Base-by-base conservation (phyloP, 2,329 filamentous ascomycete genomes). In the Ascomycota sp. region DNA sequence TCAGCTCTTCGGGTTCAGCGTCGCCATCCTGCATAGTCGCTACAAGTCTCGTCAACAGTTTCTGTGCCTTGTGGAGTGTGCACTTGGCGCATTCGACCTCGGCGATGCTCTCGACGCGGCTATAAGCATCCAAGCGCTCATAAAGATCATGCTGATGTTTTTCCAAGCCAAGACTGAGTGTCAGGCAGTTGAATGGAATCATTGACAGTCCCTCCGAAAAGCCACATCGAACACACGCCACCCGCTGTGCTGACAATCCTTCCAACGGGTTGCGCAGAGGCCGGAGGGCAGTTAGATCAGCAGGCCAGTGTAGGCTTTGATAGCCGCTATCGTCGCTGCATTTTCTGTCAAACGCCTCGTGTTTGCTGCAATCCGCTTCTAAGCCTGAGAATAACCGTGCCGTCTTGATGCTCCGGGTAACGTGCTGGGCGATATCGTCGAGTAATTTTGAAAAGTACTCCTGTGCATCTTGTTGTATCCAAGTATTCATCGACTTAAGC, bases 401-500 rank as follows among this genome's bases (percentile, higher is more conserved):
- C 15, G 33, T 38, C 5, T 48, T 42, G 12, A 51, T 43, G 27
- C 62, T 61, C 38, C 61, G 65, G 13, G 59, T 56, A 25, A 81
- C 60, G 44, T 91, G 81, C 43, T 75, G 76, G 43, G 94, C 81
- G 20, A 93, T 60, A 41, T 85, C 75, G 39, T 86, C 82, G 28
- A 94, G 52, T 10, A 98, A 63, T 43, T 86, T 91, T 11, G 82
- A 86, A 43, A 80, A 94, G 50, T 95, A 98, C 50, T 98, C 89
- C 47, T 95, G 89, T 5, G 89, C 89, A 53, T 98, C 89, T 52
- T 98, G 89, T 47, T 95, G 89, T 40, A 91, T 79, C 69, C 79
- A 92, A 20, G 80, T 93, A 50, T 76, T 86, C 75, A 95, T 91
- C 8, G 75, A 85, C 52, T 93, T 93, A 27, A 94, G 57, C 32